phyloP scores from a whole-genome alignment of 768 basidiomycete genomes.

The Hygrocybe coccinea region DNA sequence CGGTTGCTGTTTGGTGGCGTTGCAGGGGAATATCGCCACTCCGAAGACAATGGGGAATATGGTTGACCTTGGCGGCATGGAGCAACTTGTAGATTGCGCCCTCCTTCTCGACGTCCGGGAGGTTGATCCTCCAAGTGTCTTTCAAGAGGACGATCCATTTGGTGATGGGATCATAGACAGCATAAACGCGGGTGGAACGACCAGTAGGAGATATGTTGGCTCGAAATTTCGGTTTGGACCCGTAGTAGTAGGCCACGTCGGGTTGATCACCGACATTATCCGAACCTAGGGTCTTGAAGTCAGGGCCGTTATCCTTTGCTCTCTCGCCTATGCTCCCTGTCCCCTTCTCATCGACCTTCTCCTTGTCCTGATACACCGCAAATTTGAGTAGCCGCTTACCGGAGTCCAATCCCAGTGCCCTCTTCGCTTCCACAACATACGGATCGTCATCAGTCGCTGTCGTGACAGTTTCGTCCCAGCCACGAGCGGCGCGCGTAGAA shows the following conservation, averaged over 20 bases:
- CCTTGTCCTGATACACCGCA: not conserved
- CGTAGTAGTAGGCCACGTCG: not conserved
- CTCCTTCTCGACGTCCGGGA: not conserved
- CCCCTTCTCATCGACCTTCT: not conserved
- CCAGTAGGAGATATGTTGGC: not conserved
- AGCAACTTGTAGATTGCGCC: not conserved
- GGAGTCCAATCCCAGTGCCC: not conserved
- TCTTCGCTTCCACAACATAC: not conserved
- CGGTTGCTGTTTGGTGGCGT: not conserved
- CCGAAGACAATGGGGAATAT: constrained; percentile 1
- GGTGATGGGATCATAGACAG: not conserved
- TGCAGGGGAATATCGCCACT: not conserved
- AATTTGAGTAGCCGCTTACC: not conserved
- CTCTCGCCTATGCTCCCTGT: not conserved
- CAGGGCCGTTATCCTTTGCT: not conserved
- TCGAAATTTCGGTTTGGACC: not conserved
- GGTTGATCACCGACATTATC: not conserved
- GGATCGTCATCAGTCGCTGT: not conserved
- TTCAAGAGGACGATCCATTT: not conserved
- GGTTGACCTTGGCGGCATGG: not conserved
- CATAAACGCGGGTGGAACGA: not conserved
- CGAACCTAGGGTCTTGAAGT: not conserved
- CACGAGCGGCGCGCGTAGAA: not conserved
- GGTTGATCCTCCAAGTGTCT: constrained; percentile 2
- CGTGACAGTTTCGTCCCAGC: not conserved